Percentiles rank a stretch among this genome's conserved stretches.
Conservation (phyloP, 1,139 yeast species). For the Pichia inconspicua region DNA sequence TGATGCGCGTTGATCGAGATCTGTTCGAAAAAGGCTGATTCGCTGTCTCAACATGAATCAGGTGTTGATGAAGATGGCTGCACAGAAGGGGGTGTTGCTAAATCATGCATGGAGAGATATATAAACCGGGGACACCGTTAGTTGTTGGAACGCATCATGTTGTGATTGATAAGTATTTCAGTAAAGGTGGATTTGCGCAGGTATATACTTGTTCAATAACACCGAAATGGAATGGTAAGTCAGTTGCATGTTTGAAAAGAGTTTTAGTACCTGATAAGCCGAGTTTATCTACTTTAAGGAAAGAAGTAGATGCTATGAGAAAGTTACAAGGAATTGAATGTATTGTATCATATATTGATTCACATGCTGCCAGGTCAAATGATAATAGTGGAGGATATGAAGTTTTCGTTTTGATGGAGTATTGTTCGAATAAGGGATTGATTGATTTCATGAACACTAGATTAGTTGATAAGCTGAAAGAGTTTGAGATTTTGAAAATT, state of each 20-base stretch:
- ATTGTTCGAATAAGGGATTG: slow-evolving; percentile 77
- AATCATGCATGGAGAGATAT: slow-evolving; percentile 8
- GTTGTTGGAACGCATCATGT: slow-evolving; percentile 26
- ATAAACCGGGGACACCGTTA: slow-evolving; percentile 24
- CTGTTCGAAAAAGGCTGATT: too few species aligned
- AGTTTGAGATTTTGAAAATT: slow-evolving; percentile 72
- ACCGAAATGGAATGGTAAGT: slow-evolving; percentile 29
- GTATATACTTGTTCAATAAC: slow-evolving; percentile 50
- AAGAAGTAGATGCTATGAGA: slow-evolving; percentile 81
- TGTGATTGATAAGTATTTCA: slow-evolving; percentile 25
- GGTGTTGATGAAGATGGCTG: neutral
- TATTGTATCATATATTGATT: slow-evolving; percentile 85
- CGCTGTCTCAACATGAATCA: too few species aligned
- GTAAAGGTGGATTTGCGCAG: slow-evolving; percentile 44
- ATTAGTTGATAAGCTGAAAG: slow-evolving; percentile 70
- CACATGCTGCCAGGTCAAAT: slow-evolving; percentile 76
- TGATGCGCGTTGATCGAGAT: neutral
- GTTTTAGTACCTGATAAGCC: slow-evolving; percentile 69
- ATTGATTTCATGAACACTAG: slow-evolving; percentile 94
- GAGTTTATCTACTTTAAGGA: slow-evolving; percentile 58
- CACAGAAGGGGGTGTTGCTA: neutral
- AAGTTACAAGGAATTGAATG: slow-evolving; percentile 67
- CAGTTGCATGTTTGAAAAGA: slow-evolving; percentile 63
- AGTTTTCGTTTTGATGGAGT: slow-evolving; percentile 87
- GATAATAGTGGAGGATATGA: slow-evolving; percentile 50